phyloP scores from a whole-genome alignment of 148 eudicot species.

The Chenopodium album region DNA sequence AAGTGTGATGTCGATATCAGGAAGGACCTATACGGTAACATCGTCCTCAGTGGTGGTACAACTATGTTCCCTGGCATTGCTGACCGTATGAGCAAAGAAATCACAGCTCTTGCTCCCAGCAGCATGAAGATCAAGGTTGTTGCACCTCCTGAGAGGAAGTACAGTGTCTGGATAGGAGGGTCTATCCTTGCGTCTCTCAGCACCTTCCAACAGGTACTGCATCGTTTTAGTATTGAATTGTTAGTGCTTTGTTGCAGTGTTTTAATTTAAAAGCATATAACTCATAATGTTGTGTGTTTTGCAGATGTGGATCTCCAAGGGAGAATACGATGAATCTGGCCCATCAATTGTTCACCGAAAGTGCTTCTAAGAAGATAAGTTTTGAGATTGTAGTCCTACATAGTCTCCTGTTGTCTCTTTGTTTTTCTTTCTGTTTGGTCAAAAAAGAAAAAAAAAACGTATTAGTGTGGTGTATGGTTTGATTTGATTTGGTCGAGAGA shows the following conservation, averaged over 20 bases:
- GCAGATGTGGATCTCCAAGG: conserved; percentile 53
- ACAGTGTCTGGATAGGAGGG: conserved; percentile 52
- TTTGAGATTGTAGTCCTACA: conserved; percentile 35
- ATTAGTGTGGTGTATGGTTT: conserved; percentile 38
- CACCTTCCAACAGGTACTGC: conserved; percentile 43
- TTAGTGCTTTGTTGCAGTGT: not conserved
- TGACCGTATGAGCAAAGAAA: conserved; percentile 47
- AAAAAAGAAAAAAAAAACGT: conserved; percentile 16
- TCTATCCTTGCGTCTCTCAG: conserved; percentile 47
- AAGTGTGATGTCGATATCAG: conserved; percentile 50
- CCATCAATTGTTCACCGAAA: conserved; percentile 51
- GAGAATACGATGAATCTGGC: conserved; percentile 46
- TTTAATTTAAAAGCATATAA: not conserved
- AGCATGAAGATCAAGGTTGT: conserved; percentile 51
- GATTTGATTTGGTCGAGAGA: conserved; percentile 37
- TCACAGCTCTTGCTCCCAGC: conserved; percentile 45
- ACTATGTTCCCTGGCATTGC: conserved; percentile 49
- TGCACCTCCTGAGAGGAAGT: conserved; percentile 47
- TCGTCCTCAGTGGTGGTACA: conserved; percentile 49
- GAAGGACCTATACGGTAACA: conserved; percentile 45
- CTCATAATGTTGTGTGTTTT: not conserved
- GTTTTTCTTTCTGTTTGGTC: conserved; percentile 35
- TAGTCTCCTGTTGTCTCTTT: conserved; percentile 31
- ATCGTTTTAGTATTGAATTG: not conserved
- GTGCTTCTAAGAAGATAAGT: conserved; percentile 46